Conservation (phyloP, 495 filamentous ascomycete genomes). For the Neurospora sp. region DNA sequence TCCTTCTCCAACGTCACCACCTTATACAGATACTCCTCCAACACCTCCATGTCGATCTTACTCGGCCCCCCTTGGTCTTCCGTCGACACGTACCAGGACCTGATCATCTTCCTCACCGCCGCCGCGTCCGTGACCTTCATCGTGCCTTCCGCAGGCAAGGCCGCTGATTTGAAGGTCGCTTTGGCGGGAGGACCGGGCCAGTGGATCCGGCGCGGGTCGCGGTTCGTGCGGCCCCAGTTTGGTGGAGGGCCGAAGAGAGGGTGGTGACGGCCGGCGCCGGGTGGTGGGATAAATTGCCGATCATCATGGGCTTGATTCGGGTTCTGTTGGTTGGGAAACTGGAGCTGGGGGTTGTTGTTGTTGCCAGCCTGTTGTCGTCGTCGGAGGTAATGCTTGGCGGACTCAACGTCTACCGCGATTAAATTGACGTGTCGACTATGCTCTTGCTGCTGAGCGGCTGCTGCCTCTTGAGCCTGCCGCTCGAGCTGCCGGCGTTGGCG, state of each 20-base stretch:
- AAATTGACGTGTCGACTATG: background rate
- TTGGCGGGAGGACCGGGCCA: background rate
- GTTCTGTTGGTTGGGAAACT: background rate
- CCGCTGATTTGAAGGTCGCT: background rate
- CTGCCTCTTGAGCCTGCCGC: conserved; percentile 12
- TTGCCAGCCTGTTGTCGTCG: background rate
- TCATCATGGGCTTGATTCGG: background rate
- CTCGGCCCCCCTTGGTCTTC: conserved; percentile 55
- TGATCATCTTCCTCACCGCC: conserved; percentile 33
- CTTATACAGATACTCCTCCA: conserved; percentile 54
- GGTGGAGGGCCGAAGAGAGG: conserved; percentile 1
- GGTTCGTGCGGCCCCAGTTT: background rate
- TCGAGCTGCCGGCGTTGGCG: conserved; percentile 40
- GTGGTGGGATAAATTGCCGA: conserved; percentile 5
- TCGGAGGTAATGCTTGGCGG: background rate
- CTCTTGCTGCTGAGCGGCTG: background rate
- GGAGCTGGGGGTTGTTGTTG: background rate
- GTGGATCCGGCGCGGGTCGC: background rate
- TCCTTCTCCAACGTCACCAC: conserved; percentile 66
- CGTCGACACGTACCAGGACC: conserved; percentile 58
- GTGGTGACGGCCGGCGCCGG: background rate
- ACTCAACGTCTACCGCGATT: background rate
- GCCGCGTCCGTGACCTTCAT: conserved; percentile 1
- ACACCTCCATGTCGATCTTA: conserved; percentile 58
- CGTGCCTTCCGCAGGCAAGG: background rate